Conservation (phyloP, 2,329 filamentous ascomycete genomes). For the Spiromastix sp. region DNA sequence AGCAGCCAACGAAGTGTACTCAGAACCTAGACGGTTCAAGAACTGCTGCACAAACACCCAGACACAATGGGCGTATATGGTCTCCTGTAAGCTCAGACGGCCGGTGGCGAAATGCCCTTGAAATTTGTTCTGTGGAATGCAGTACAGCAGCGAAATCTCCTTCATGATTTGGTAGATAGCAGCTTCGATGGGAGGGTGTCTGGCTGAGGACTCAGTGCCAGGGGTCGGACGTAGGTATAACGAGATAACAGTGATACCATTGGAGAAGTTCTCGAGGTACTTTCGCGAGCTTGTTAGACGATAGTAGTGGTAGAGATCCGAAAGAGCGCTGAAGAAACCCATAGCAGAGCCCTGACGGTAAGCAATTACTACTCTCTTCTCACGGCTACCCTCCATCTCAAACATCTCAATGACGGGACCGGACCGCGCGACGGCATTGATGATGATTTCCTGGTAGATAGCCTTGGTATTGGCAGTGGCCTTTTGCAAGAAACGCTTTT, state of each 20-base stretch:
- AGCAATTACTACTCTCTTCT: constrained; percentile 89
- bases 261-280: constrained; percentile 98
- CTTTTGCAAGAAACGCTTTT: constrained; percentile 90
- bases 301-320: constrained; percentile 97
- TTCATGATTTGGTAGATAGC: constrained; percentile 99
- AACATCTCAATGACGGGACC: constrained; percentile 97
- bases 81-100: constrained; percentile 84
- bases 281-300: constrained; percentile 92
- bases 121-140: constrained; percentile 94
- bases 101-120: constrained; percentile 80
- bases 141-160: constrained; percentile 94
- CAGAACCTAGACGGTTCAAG: constrained; percentile 83
- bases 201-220: constrained; percentile 42
- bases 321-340: constrained; percentile 89
- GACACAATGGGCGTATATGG: constrained; percentile 92
- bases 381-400: constrained; percentile 79
- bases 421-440: constrained; percentile 69
- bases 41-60: constrained; percentile 99
- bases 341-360: constrained; percentile 89
- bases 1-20: constrained; percentile 78
- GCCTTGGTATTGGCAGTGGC: constrained; percentile 91
- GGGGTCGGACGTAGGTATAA: constrained; percentile 76
- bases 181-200: constrained; percentile 73
- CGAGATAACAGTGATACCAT: constrained; percentile 94
- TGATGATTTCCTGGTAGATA: constrained; percentile 90